Percentiles rank a stretch among this genome's conserved stretches.
Conservation (phyloP, 495 filamentous ascomycete species). For the Penicillium paxilli region DNA sequence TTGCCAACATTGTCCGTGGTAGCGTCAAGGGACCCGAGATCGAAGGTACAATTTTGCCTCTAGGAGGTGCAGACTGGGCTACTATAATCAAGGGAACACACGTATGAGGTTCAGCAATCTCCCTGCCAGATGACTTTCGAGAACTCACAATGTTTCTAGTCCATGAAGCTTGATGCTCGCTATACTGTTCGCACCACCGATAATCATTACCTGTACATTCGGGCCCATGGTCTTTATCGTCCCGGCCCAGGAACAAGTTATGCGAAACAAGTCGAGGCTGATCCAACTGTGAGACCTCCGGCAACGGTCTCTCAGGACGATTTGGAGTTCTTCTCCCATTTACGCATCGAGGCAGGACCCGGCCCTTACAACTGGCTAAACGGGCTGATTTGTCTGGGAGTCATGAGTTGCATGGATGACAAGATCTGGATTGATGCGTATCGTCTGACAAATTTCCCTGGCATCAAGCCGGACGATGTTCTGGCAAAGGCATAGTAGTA, state of each 20-base stretch:
- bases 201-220: conserved; percentile 28
- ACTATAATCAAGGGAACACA: conserved; percentile 34
- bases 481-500: conserved; percentile 12
- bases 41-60: conserved; percentile 22
- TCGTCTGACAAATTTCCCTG: conserved; percentile 34
- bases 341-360: conserved; percentile 26
- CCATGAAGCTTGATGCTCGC: conserved; percentile 34
- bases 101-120: conserved; percentile 9
- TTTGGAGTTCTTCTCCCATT: conserved; percentile 35
- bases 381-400: conserved; percentile 32
- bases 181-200: conserved; percentile 31
- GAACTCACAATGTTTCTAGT: conserved; percentile 11
- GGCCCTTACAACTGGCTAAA: conserved; percentile 37
- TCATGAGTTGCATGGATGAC: conserved; percentile 31
- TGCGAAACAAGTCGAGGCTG: conserved; percentile 20
- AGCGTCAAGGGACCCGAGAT: conserved; percentile 29
- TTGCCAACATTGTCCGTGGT: conserved; percentile 29
- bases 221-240: conserved; percentile 34
- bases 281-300: conserved; percentile 18
- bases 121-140: background rate
- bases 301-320: conserved; percentile 27
- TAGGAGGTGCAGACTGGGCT: conserved; percentile 33
- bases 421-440: conserved; percentile 38
- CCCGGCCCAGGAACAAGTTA: conserved; percentile 33
- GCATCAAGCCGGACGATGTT: conserved; percentile 29